Evolutionary conservation across 495 filamentous ascomycete genomes (phyloP).

Genomic region (Neurospora discreta): DNA sequence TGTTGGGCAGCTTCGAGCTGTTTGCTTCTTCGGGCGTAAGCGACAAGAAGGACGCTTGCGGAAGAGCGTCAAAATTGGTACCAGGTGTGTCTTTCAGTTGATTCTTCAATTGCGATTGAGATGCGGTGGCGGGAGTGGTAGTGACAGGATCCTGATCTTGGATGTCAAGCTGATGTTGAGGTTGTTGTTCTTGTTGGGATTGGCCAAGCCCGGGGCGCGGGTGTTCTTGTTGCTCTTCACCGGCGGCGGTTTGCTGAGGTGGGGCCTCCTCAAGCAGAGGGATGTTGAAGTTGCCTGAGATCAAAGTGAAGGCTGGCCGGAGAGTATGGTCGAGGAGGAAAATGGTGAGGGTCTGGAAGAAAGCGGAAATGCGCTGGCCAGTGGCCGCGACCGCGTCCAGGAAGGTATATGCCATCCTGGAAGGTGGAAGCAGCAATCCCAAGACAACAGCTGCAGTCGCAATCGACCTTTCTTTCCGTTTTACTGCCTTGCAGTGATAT

Average conservation of each 20-base stretch:
- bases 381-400: slow-evolving; percentile 12
- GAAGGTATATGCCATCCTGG: slow-evolving; percentile 17
- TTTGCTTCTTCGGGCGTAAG: neutral
- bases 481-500: neutral
- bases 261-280: neutral
- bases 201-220: neutral
- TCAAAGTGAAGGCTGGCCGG: slow-evolving; percentile 6
- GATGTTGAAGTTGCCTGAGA: slow-evolving; percentile 2
- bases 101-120: neutral
- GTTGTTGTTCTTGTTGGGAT: neutral
- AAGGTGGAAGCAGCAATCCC: neutral
- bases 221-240: neutral
- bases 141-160: neutral
- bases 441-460: neutral
- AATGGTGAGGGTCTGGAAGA: slow-evolving; percentile 16
- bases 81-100: neutral
- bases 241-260: neutral
- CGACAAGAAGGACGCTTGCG: neutral
- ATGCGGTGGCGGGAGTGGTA: neutral
- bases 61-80: neutral
- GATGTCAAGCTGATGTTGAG: neutral
- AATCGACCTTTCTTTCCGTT: neutral
- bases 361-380: slow-evolving; percentile 14
- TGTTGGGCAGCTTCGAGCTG: neutral
- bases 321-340: slow-evolving; percentile 11